Conservation (phyloP, 768 basidiomycete genomes). For the Lentinula raphanica region DNA sequence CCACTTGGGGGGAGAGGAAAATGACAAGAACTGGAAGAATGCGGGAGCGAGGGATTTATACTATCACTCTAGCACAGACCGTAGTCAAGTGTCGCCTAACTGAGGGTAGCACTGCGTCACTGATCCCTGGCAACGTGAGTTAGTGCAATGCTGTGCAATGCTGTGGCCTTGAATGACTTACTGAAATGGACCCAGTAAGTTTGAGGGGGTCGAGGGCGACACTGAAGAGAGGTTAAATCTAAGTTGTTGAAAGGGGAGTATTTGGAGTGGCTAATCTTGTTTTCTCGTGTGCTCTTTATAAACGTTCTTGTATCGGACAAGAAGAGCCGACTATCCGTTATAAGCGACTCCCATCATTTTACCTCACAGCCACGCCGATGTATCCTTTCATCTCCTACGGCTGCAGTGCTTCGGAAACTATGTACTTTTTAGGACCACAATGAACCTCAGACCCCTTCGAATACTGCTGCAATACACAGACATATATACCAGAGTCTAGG, state of each 20-base stretch:
- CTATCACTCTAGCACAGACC: neutral
- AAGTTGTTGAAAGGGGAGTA: neutral
- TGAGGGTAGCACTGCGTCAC: neutral
- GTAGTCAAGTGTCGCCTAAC: slow-evolving; percentile 2
- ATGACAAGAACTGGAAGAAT: neutral
- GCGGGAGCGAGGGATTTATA: neutral
- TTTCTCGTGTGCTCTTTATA: neutral
- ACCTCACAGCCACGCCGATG: neutral
- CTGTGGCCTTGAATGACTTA: neutral
- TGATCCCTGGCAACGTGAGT: neutral
- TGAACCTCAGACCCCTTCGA: too few species aligned
- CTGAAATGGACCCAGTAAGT: neutral
- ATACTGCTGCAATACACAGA: too few species aligned
- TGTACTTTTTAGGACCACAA: too few species aligned
- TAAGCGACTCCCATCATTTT: neutral
- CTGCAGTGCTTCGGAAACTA: neutral
- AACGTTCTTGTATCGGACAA: neutral
- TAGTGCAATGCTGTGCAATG: neutral
- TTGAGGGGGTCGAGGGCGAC: neutral
- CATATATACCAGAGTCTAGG: too few species aligned
- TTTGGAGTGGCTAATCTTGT: neutral
- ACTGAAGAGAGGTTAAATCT: too few species aligned
- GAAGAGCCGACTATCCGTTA: neutral
- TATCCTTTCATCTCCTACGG: neutral
- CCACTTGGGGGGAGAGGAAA: neutral